phyloP scores from a whole-genome alignment of 2,329 filamentous ascomycete species.

The Lanzia echinophila region DNA sequence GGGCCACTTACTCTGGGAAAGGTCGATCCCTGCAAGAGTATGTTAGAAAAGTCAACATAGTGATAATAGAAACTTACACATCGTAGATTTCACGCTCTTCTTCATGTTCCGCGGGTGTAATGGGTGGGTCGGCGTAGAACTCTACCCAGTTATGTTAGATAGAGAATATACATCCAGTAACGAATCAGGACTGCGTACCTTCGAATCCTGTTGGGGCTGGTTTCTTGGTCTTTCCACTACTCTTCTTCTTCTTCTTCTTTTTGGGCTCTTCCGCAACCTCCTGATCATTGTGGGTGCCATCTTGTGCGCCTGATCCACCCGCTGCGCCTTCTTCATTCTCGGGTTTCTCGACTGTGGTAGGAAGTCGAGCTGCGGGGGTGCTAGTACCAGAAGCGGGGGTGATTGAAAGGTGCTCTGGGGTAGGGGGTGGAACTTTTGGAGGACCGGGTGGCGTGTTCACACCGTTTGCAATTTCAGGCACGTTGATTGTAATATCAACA shows the following conservation, averaged over 20 bases:
- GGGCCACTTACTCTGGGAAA: constrained; percentile 48
- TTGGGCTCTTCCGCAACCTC: neutral
- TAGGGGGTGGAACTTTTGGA: constrained; percentile 9
- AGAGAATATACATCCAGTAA: neutral
- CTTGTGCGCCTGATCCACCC: neutral
- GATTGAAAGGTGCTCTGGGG: constrained; percentile 3
- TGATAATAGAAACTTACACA: constrained; percentile 37
- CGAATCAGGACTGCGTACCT: constrained; percentile 33
- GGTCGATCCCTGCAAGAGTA: constrained; percentile 37
- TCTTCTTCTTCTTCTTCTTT: constrained; percentile 40
- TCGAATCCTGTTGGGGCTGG: constrained; percentile 60
- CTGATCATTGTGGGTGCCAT: constrained; percentile 14
- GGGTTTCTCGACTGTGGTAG: neutral
- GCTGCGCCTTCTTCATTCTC: neutral
- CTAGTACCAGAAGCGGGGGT: neutral
- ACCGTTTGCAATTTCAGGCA: neutral
- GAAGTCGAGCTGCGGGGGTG: constrained; percentile 2
- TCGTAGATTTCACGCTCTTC: constrained; percentile 66
- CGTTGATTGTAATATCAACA: neutral
- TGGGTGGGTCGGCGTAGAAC: constrained; percentile 71
- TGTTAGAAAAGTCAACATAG: constrained; percentile 20
- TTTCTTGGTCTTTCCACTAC: constrained; percentile 29
- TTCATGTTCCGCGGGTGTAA: constrained; percentile 61
- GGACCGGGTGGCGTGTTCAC: constrained; percentile 8
- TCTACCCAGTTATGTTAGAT: constrained; percentile 37